phyloP scores from a whole-genome alignment of 345 rosid species.

The Microcos paniculata region DNA sequence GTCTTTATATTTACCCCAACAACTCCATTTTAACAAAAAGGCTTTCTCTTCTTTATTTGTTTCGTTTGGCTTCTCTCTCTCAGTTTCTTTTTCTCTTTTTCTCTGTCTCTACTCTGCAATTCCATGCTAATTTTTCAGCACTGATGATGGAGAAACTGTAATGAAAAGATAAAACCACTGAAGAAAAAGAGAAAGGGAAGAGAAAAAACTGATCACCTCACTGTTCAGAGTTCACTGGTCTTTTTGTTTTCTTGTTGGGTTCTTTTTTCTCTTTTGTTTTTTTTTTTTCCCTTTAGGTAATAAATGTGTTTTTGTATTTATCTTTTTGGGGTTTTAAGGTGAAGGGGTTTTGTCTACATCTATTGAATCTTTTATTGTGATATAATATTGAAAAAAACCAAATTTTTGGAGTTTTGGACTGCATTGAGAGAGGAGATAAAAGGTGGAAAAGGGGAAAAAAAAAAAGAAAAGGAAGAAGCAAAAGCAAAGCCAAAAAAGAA shows the following conservation, averaged over 20 bases:
- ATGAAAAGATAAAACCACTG: slow-evolving; percentile 2
- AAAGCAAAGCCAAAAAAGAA: background rate
- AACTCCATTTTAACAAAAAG: slow-evolving; percentile 17
- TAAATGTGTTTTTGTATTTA: background rate
- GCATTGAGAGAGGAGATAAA: background rate
- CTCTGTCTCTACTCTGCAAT: slow-evolving; percentile 23
- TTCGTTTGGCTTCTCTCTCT: background rate
- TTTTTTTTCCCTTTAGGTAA: background rate
- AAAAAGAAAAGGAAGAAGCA: background rate
- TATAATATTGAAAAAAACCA: background rate
- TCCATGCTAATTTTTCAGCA: slow-evolving; percentile 31
- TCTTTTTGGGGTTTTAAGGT: background rate
- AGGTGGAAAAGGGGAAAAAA: background rate
- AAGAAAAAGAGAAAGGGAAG: background rate
- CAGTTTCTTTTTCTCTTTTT: background rate
- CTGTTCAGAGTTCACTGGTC: background rate
- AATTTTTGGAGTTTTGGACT: background rate
- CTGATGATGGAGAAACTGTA: slow-evolving; percentile 20
- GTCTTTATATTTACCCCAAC: slow-evolving; percentile 9
- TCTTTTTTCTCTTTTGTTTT: background rate
- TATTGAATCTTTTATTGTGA: slow-evolving; percentile 6
- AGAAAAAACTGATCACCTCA: background rate
- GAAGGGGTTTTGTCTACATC: slow-evolving; percentile 3
- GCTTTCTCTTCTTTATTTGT: background rate
- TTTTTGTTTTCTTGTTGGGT: background rate